These are phyloP conservation scores for apple (Malus domestica) DNA, from an alignment of 306 rosid species.

Conservation along the genomic window DNA sequence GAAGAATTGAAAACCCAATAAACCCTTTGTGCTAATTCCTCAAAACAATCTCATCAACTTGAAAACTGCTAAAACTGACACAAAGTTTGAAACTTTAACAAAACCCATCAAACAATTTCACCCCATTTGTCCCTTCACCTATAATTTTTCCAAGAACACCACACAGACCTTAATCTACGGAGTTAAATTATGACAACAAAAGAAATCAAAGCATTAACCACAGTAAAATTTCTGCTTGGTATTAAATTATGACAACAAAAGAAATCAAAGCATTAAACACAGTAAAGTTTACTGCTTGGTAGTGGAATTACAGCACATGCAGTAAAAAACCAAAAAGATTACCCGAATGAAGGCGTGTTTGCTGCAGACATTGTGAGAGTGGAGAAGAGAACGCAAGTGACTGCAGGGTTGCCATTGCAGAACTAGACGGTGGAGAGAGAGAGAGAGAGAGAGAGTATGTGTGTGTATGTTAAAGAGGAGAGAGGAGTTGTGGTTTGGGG, in stretches of 20 bases:
- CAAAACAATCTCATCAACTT: background rate
- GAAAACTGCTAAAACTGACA: background rate
- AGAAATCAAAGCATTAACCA: background rate
- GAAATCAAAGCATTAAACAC: background rate
- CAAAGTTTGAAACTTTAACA: background rate
- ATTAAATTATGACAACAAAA: background rate
- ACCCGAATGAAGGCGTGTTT: slow-evolving; percentile 52
- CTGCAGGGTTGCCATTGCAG: slow-evolving; percentile 69
- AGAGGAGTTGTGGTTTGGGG: slow-evolving; percentile 30
- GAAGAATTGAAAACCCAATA: background rate
- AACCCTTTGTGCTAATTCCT: background rate
- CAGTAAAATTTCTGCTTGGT: background rate
- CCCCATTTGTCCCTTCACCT: background rate
- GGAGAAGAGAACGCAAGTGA: slow-evolving; percentile 68
- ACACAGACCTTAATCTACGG: background rate
- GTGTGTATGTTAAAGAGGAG: background rate
- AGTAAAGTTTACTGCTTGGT: background rate
- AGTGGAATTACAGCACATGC: background rate
- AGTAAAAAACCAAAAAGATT: background rate
- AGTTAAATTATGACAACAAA: background rate
- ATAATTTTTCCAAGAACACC: background rate
- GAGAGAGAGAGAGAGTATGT: background rate
- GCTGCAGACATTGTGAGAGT: slow-evolving; percentile 47
- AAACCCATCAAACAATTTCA: background rate
- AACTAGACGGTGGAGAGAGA: slow-evolving; percentile 5